Evolutionary conservation across 257 asterid genomes (phyloP), one percentile per base, ranked within the genome.

Genomic region (Orobanche coerulescens): DNA sequence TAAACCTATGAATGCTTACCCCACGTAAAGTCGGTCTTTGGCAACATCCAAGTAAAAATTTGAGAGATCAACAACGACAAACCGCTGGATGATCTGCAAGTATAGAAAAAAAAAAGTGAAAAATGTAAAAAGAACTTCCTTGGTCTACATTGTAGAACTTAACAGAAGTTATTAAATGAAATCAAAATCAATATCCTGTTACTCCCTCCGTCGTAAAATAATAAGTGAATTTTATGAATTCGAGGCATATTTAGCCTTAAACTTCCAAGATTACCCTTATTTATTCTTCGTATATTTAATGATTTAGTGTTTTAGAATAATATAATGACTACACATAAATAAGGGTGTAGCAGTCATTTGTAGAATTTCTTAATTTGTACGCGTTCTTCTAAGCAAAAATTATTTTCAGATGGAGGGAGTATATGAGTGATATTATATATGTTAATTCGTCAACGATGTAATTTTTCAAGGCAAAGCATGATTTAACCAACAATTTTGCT

Each of bases 1-100:
- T 24, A 31, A 23, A 56, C 28, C 42, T 25, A 65, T 14, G 24
- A 66, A 64, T 61, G 52, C 84, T 72, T 75, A 92, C 98, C 98
- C 98, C 22, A 88, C 97, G 60, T 92, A 92, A 43, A 92, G 97
- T 64, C 98, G 92, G 67, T 92, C 97, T 82, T 92, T 92, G 59
- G 95, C 95, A 42, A 84, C 94, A 68, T 92, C 98, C 66, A 92
- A 75, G 81, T 92, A 92, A 78, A 92, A 92, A 71, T 85, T 92
- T 53, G 98, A 92, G 78, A 88, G 98, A 78, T 92, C 97, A 64
- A 92, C 88, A 0, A 86, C 88, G 33, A 77, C 95, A 79, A 86
- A 92, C 19, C 98, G 86, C 73, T 92, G 98, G 80, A 88, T 82
- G 43, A 62, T 80, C 98, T 88, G 94, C 48, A 71, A 47, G 57